These are phyloP conservation scores for Yarrowia bubula DNA, from an alignment of 805 yeast genomes.

Conservation along the genomic window DNA sequence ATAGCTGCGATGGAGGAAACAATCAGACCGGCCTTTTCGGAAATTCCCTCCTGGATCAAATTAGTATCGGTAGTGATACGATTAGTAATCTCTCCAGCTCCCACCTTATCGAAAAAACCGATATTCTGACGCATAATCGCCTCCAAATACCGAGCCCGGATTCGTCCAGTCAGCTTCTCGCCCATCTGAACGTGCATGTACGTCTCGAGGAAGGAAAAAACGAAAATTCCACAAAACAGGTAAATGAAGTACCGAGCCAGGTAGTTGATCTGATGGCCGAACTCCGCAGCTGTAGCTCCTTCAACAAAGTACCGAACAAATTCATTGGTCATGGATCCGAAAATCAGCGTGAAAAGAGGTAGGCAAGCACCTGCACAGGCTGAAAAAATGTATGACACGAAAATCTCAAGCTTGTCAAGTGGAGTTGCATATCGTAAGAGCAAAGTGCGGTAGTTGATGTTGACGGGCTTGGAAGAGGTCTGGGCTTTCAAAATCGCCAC, in stretches of 20 bases:
- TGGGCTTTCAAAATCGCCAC: conserved; percentile 10
- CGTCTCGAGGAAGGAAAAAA: conserved; percentile 39
- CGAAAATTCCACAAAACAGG: conserved; percentile 42
- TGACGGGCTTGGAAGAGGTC: not conserved
- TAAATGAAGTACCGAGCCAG: conserved; percentile 44
- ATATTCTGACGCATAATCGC: conserved; percentile 44
- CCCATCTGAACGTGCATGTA: conserved; percentile 43
- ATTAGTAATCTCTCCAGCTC: conserved; percentile 45
- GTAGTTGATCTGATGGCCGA: conserved; percentile 40
- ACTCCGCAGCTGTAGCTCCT: conserved; percentile 33
- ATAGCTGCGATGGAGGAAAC: conserved; percentile 43
- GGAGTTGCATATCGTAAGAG: conserved; percentile 1
- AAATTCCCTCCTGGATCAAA: conserved; percentile 44
- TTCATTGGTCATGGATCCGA: conserved; percentile 43
- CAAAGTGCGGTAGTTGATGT: conserved; percentile 7
- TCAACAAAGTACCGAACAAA: conserved; percentile 39
- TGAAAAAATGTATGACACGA: conserved; percentile 2
- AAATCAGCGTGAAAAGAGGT: conserved; percentile 45
- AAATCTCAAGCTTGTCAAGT: not conserved
- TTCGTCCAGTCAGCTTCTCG: conserved; percentile 43
- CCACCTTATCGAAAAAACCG: conserved; percentile 45
- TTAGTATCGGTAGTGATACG: conserved; percentile 45
- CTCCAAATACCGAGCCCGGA: conserved; percentile 41
- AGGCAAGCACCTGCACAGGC: conserved; percentile 30
- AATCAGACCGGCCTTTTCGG: conserved; percentile 44